Percentiles rank a stretch among this genome's conserved stretches.
Conservation (phyloP, 176 grass and related monocot genomes). For the Stipa capillata region DNA sequence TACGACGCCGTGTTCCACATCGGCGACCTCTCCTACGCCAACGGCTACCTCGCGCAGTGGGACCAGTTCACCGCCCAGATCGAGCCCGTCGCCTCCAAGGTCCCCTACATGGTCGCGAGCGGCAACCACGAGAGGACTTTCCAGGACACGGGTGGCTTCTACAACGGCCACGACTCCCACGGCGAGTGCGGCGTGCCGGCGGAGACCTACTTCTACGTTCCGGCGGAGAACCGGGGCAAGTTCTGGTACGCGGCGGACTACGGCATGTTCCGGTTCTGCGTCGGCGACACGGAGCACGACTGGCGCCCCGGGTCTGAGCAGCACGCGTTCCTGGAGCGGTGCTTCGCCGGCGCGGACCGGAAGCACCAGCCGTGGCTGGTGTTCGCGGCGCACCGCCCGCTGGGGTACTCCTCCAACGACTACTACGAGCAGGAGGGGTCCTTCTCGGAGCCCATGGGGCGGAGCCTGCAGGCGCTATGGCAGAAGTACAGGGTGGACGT, state of each 20-base stretch:
- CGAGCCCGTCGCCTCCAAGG: conserved; percentile 52
- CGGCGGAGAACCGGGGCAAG: conserved; percentile 59
- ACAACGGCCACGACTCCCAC: conserved; percentile 57
- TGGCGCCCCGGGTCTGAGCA: conserved; percentile 57
- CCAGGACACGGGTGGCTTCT: conserved; percentile 64
- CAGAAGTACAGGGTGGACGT: conserved; percentile 81
- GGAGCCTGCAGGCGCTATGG: conserved; percentile 55
- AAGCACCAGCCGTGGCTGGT: conserved; percentile 88
- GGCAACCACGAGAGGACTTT: conserved; percentile 83
- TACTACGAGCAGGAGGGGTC: conserved; percentile 51
- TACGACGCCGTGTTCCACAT: conserved; percentile 82
- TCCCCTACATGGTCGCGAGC: conserved; percentile 77
- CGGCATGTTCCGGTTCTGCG: conserved; percentile 81
- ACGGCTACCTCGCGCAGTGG: conserved; percentile 81
- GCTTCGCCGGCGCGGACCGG: conserved; percentile 56
- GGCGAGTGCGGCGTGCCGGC: conserved; percentile 82
- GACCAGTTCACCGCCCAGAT: conserved; percentile 82
- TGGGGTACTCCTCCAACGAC: conserved; percentile 69
- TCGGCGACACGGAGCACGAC: conserved; percentile 80
- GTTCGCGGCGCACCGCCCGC: conserved; percentile 62
- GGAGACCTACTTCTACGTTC: conserved; percentile 78
- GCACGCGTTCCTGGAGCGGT: conserved; percentile 61
- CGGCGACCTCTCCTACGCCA: conserved; percentile 70
- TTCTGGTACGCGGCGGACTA: conserved; percentile 69
- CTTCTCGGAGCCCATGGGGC: conserved; percentile 69